Evolutionary conservation across 176 grass and related monocot species (phyloP).

Genomic region (Poa pratensis): DNA sequence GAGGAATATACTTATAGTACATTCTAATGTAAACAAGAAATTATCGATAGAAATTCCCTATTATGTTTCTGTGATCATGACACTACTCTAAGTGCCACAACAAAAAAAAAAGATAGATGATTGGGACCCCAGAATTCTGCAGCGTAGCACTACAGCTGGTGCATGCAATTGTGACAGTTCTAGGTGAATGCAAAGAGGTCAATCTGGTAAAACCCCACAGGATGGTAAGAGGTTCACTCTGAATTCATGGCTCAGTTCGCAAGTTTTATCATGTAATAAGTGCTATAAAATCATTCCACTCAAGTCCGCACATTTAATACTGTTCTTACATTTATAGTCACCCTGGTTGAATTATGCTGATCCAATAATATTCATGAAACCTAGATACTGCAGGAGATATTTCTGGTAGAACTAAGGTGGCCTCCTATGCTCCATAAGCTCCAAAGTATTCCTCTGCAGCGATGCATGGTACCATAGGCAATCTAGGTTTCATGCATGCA

Average conservation of each 20-base stretch:
- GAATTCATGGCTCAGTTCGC: not conserved
- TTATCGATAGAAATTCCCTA: not conserved
- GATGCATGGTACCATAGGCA: conserved; percentile 22
- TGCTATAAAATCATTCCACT: conserved; percentile 21
- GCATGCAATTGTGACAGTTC: not conserved
- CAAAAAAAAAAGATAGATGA: not conserved
- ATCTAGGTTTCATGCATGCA: not conserved
- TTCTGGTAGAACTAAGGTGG: conserved; percentile 5
- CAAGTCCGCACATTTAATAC: conserved; percentile 4
- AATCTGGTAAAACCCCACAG: conserved; percentile 10
- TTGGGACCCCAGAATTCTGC: not conserved
- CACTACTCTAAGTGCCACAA: not conserved
- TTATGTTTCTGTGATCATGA: not conserved
- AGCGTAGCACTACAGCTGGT: not conserved
- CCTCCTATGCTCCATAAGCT: not conserved
- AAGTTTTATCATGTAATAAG: conserved; percentile 4
- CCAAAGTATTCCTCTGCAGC: conserved; percentile 3
- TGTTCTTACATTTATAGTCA: conserved; percentile 15
- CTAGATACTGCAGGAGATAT: not conserved
- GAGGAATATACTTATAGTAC: conserved; percentile 1
- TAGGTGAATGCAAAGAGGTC: conserved; percentile 6
- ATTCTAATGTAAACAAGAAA: conserved; percentile 3
- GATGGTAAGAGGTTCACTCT: not conserved
- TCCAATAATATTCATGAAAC: not conserved
- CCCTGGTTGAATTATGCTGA: conserved; percentile 1